These are phyloP conservation scores for Botrytis squamosa DNA, from an alignment of 2,329 filamentous ascomycete species.

Conservation along the genomic window DNA sequence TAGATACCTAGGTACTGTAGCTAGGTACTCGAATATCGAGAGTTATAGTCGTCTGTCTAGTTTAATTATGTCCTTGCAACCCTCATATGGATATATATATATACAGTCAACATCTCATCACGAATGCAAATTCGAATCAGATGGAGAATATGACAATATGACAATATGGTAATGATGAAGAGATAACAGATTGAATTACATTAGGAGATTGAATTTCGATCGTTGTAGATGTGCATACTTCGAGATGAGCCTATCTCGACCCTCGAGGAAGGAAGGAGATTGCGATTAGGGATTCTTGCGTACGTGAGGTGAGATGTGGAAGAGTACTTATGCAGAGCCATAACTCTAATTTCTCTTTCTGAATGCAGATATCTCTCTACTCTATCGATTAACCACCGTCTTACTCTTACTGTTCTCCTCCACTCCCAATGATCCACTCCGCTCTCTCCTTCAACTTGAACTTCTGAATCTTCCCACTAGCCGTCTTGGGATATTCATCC, in stretches of 20 bases:
- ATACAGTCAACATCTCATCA: too few species aligned
- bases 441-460: slow-evolving; percentile 70
- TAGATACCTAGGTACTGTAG: too few species aligned
- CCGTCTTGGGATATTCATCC: slow-evolving; percentile 85
- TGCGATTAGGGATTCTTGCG: neutral
- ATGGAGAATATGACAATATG: too few species aligned
- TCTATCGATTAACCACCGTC: neutral
- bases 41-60: too few species aligned
- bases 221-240: neutral
- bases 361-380: neutral
- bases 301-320: neutral
- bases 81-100: too few species aligned
- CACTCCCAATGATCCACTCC: neutral
- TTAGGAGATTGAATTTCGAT: neutral
- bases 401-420: neutral
- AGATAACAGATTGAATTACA: neutral
- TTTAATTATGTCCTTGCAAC: too few species aligned
- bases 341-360: neutral
- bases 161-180: neutral
- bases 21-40: too few species aligned
- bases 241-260: neutral
- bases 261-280: neutral
- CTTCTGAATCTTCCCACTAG: slow-evolving; percentile 96
- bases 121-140: too few species aligned
- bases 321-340: neutral